Conservation (phyloP, 345 rosid species). For the Eucalyptus cladocalyx region DNA sequence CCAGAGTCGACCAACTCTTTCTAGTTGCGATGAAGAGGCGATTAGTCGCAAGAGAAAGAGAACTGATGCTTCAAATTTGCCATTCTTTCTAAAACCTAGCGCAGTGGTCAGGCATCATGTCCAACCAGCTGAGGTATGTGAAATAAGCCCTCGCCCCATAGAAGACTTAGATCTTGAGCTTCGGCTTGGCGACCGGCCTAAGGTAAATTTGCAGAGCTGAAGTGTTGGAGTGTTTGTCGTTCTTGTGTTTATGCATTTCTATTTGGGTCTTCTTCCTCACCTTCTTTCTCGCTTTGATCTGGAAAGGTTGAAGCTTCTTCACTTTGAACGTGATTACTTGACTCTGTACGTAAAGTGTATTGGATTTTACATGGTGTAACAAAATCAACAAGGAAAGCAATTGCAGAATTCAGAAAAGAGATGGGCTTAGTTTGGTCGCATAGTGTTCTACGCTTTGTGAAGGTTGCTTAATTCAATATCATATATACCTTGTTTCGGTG, state of each 20-base stretch:
- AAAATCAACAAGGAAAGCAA: background rate
- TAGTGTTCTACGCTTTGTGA: background rate
- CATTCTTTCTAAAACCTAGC: slow-evolving; percentile 28
- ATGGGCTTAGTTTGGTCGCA: background rate
- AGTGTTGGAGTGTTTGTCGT: background rate
- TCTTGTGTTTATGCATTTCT: background rate
- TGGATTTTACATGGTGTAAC: background rate
- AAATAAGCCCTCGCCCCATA: slow-evolving; percentile 18
- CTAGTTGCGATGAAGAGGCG: slow-evolving; percentile 14
- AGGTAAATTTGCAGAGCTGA: slow-evolving; percentile 26
- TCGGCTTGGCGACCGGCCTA: slow-evolving; percentile 63
- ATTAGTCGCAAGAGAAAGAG: slow-evolving; percentile 40
- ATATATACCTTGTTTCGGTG: background rate
- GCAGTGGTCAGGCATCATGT: slow-evolving; percentile 17
- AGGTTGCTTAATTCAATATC: background rate
- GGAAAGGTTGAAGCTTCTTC: background rate
- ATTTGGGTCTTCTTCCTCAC: background rate
- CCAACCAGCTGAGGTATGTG: slow-evolving; percentile 11
- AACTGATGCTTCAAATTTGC: slow-evolving; percentile 17
- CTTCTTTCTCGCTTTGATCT: background rate
- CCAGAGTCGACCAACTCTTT: slow-evolving; percentile 18
- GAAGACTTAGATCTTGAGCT: slow-evolving; percentile 95
- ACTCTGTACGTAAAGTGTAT: background rate
- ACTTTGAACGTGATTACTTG: background rate
- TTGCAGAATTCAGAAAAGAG: background rate